A percentile compares a stretch with the other conserved stretches of the same genome.
Evolutionary conservation across 1,139 yeast genomes (phyloP).

Genomic region (Saccharomyces hybrid): DNA sequence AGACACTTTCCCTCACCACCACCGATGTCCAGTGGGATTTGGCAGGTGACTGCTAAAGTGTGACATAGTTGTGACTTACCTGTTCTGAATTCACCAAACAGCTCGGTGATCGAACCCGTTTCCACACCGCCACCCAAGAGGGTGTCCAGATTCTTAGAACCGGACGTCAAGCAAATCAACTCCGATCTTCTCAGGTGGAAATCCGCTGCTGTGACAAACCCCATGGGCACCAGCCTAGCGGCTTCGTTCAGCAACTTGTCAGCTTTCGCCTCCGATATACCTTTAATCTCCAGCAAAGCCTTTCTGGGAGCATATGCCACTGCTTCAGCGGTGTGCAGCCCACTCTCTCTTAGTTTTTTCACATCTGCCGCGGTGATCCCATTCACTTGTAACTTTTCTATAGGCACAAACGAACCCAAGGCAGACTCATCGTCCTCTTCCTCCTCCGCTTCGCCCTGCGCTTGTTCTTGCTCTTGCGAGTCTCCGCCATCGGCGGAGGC

Average conservation of each 20-base stretch:
- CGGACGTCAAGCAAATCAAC: slow-evolving; percentile 87
- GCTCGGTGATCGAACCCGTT: slow-evolving; percentile 94
- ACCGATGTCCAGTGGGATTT: slow-evolving; percentile 92
- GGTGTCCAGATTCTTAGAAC: slow-evolving; percentile 89
- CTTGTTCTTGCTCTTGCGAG: slow-evolving; percentile 8
- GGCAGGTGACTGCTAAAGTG: slow-evolving; percentile 94
- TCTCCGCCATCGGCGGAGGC: slow-evolving; percentile 12
- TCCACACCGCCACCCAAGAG: slow-evolving; percentile 94
- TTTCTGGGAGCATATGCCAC: slow-evolving; percentile 89
- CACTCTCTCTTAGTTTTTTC: slow-evolving; percentile 71
- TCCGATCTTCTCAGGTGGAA: slow-evolving; percentile 86
- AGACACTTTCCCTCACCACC: slow-evolving; percentile 98
- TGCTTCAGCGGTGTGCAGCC: slow-evolving; percentile 83
- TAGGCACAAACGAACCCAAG: slow-evolving; percentile 33
- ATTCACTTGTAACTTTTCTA: slow-evolving; percentile 53
- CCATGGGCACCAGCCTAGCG: slow-evolving; percentile 83
- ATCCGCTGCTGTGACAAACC: slow-evolving; percentile 95
- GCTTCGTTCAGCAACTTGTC: slow-evolving; percentile 79
- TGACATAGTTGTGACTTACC: slow-evolving; percentile 97
- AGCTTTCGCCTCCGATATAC: slow-evolving; percentile 93
- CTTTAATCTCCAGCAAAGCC: slow-evolving; percentile 67
- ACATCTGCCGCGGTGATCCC: slow-evolving; percentile 81
- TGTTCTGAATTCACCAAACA: slow-evolving; percentile 95
- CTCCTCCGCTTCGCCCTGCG: slow-evolving; percentile 18
- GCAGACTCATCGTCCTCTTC: slow-evolving; percentile 39